These are phyloP conservation scores for Torulaspora pretoriensis DNA, from an alignment of 1,139 yeast genomes.

Conservation along the genomic window DNA sequence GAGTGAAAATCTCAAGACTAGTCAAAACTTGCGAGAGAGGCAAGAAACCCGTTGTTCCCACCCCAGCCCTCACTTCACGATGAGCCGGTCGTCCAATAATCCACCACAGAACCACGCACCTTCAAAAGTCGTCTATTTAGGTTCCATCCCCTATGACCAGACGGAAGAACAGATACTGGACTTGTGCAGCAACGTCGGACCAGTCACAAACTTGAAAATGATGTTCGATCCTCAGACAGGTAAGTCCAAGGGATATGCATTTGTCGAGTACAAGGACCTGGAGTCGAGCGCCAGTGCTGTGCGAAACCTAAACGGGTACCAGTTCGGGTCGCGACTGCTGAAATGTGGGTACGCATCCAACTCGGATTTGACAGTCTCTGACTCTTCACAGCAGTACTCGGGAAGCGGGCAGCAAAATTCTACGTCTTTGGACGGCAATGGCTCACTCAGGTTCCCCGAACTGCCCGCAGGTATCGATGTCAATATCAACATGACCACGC, in stretches of 20 bases:
- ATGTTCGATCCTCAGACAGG: slow-evolving; percentile 88
- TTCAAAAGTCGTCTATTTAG: slow-evolving; percentile 51
- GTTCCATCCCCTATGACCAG: slow-evolving; percentile 68
- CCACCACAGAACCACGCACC: slow-evolving; percentile 34
- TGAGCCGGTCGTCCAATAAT: slow-evolving; percentile 17
- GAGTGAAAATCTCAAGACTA: not conserved
- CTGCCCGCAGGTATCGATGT: slow-evolving; percentile 49
- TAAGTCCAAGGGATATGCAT: slow-evolving; percentile 86
- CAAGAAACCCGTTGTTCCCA: not conserved
- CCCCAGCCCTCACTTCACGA: not conserved
- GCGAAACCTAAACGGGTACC: slow-evolving; percentile 75
- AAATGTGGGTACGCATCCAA: slow-evolving; percentile 64
- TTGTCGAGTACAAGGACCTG: slow-evolving; percentile 66
- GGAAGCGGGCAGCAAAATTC: slow-evolving; percentile 17
- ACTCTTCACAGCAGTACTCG: slow-evolving; percentile 18
- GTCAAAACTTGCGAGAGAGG: not conserved
- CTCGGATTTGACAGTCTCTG: slow-evolving; percentile 25
- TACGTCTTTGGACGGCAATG: slow-evolving; percentile 13
- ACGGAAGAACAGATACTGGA: slow-evolving; percentile 82
- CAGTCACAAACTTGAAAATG: slow-evolving; percentile 70
- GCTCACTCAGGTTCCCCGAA: slow-evolving; percentile 37
- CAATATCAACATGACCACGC: slow-evolving; percentile 59
- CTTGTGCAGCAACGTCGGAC: slow-evolving; percentile 52
- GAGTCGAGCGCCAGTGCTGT: slow-evolving; percentile 93
- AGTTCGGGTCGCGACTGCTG: slow-evolving; percentile 65